phyloP scores from a whole-genome alignment of 2,329 filamentous ascomycete species.

The Coniochaeta pulveracea region DNA sequence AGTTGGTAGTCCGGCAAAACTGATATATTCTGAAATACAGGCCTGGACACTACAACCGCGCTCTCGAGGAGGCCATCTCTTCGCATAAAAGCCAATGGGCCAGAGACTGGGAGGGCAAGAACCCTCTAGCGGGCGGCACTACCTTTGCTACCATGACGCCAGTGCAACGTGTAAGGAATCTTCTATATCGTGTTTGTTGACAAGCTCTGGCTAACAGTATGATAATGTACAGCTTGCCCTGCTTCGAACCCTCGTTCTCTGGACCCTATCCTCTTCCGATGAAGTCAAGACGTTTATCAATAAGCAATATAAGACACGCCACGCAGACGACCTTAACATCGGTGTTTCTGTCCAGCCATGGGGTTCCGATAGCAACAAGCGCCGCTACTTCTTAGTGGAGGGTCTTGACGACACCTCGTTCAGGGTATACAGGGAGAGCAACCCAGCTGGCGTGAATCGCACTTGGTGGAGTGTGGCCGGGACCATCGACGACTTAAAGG shows the following conservation, averaged over 20 bases:
- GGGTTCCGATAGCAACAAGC: slow-evolving; percentile 75
- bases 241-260: slow-evolving; percentile 72
- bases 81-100: slow-evolving; percentile 86
- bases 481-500: slow-evolving; percentile 73
- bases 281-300: slow-evolving; percentile 70
- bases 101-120: slow-evolving; percentile 68
- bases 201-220: slow-evolving; percentile 6
- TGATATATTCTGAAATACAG: slow-evolving; percentile 33
- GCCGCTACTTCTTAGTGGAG: slow-evolving; percentile 88
- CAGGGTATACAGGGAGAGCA: slow-evolving; percentile 87
- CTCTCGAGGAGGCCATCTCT: slow-evolving; percentile 84
- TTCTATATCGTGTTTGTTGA: neutral
- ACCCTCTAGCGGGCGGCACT: slow-evolving; percentile 67
- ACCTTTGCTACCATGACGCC: slow-evolving; percentile 77
- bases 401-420: slow-evolving; percentile 91
- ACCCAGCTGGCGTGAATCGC: slow-evolving; percentile 60
- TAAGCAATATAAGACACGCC: slow-evolving; percentile 80
- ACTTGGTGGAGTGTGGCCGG: slow-evolving; percentile 94
- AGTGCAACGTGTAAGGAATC: slow-evolving; percentile 57
- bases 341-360: slow-evolving; percentile 71
- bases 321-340: slow-evolving; percentile 71
- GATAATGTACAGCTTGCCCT: slow-evolving; percentile 38
- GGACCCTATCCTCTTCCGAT: slow-evolving; percentile 84
- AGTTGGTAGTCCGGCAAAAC: slow-evolving; percentile 4
- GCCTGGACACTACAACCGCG: slow-evolving; percentile 82